A percentile compares a stretch with the other conserved stretches of the same genome.
Conservation (phyloP, 1,284 basidiomycete species). For the Moesziomyces aphidis region DNA sequence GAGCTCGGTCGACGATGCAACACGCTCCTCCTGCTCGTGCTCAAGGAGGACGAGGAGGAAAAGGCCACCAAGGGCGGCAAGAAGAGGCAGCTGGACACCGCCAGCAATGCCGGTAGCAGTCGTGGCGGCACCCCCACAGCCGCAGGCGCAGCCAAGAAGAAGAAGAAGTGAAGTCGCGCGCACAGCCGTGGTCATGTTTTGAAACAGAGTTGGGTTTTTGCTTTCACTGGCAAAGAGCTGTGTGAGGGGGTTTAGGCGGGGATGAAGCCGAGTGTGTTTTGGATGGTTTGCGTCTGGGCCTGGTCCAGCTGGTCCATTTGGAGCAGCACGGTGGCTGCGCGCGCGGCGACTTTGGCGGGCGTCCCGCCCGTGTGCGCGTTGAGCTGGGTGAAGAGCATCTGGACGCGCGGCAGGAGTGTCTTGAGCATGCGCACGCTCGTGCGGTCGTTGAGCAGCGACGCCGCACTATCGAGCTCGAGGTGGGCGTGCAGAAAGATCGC, state of each 20-base stretch:
- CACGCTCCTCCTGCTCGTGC: conserved; percentile 88
- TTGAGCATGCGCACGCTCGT: conserved; percentile 96
- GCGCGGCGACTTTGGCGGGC: conserved; percentile 3
- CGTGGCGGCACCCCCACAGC: conserved; percentile 22
- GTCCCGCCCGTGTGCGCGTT: not conserved
- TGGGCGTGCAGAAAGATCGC: conserved; percentile 1
- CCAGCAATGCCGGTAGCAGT: conserved; percentile 30
- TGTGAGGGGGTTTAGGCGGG: not conserved
- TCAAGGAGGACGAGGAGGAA: conserved; percentile 77
- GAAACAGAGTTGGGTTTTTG: not conserved
- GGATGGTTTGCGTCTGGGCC: not conserved
- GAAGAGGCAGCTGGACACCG: conserved; percentile 25
- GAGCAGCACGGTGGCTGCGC: conserved; percentile 18
- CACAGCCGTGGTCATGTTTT: too few species aligned
- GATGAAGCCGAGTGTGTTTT: conserved; percentile 7
- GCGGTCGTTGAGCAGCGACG: conserved; percentile 66
- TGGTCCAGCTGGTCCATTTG: conserved; percentile 20
- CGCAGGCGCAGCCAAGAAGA: conserved; percentile 15
- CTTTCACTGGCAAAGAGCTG: too few species aligned
- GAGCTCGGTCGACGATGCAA: conserved; percentile 91
- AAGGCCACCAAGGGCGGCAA: conserved; percentile 15
- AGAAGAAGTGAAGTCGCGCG: conserved; percentile 20
- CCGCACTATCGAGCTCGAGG: not conserved
- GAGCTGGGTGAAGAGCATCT: conserved; percentile 72
- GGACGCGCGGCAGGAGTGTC: conserved; percentile 93